These are phyloP conservation scores for Luzula sylvatica DNA, from an alignment of 176 grass and related monocot genomes.

Conservation along the genomic window DNA sequence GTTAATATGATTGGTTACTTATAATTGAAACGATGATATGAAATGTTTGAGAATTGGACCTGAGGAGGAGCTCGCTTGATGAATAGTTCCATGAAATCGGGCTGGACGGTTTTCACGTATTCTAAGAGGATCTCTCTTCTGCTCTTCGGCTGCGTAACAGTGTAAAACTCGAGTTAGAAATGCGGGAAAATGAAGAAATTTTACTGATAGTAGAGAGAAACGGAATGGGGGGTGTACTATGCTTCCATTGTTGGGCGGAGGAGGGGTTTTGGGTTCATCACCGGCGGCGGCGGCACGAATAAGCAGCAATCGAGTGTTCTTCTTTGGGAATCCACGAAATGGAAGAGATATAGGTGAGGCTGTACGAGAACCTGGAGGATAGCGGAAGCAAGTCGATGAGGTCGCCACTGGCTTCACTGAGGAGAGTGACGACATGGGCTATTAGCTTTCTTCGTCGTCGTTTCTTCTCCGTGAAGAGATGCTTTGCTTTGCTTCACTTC, in stretches of 20 bases:
- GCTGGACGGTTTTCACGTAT: conserved; percentile 79
- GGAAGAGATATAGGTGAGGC: not conserved
- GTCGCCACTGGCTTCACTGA: conserved; percentile 12
- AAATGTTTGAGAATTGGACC: conserved; percentile 26
- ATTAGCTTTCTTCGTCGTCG: not conserved
- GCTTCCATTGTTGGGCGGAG: conserved; percentile 3
- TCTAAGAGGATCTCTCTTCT: conserved; percentile 84
- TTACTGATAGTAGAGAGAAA: not conserved
- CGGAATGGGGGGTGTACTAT: not conserved
- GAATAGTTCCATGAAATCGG: conserved; percentile 95
- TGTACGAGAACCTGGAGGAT: not conserved
- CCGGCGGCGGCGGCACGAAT: conserved; percentile 5
- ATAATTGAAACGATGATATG: not conserved
- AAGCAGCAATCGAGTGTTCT: not conserved
- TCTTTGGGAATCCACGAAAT: not conserved
- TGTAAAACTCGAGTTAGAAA: too few relatives aligned
- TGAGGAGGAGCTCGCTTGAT: conserved; percentile 73
- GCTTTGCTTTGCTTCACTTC: not conserved
- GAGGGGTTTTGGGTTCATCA: conserved; percentile 3
- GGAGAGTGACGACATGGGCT: conserved; percentile 10
- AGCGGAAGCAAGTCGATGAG: not conserved
- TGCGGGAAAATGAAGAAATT: too few relatives aligned
- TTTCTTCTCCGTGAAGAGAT: not conserved
- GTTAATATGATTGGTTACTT: not conserved
- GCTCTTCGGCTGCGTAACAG: conserved; percentile 60